A percentile compares a stretch with the other conserved stretches of the same genome.
These are phyloP conservation scores for Geotrichum macrosporum DNA, from an alignment of 1,139 yeast genomes.

Conservation along the genomic window DNA sequence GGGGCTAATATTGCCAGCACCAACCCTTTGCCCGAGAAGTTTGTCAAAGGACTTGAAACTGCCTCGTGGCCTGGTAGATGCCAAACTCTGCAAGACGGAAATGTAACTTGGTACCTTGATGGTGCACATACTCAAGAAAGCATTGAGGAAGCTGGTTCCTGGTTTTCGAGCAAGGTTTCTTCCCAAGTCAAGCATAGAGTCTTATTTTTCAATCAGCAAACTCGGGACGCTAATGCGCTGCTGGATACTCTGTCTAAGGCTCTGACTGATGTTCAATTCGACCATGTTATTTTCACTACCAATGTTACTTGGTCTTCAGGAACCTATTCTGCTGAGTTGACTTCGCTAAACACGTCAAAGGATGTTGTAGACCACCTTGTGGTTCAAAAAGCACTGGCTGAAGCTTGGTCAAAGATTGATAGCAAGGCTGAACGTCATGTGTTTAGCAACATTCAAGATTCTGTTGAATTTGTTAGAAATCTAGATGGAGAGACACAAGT, in stretches of 20 bases:
- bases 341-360: constrained; percentile 76
- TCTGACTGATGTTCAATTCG: constrained; percentile 45
- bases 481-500: constrained; percentile 49
- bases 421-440: constrained; percentile 53
- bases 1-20: constrained; percentile 38
- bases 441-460: constrained; percentile 70
- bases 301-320: constrained; percentile 90
- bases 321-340: constrained; percentile 70
- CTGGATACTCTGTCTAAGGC: constrained; percentile 51
- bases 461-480: constrained; percentile 52
- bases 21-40: constrained; percentile 52
- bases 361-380: constrained; percentile 70
- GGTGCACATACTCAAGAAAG: constrained; percentile 97
- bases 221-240: constrained; percentile 73
- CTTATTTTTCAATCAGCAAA: constrained; percentile 87
- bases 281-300: constrained; percentile 79
- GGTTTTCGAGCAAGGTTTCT: constrained; percentile 56
- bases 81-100: constrained; percentile 56
- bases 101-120: constrained; percentile 74
- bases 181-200: constrained; percentile 36
- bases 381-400: constrained; percentile 75
- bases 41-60: constrained; percentile 58
- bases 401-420: constrained; percentile 56
- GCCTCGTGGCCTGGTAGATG: constrained; percentile 96
- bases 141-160: constrained; percentile 67